Conservation (phyloP, 1,284 basidiomycete species). For the Prillingera fragicola region DNA sequence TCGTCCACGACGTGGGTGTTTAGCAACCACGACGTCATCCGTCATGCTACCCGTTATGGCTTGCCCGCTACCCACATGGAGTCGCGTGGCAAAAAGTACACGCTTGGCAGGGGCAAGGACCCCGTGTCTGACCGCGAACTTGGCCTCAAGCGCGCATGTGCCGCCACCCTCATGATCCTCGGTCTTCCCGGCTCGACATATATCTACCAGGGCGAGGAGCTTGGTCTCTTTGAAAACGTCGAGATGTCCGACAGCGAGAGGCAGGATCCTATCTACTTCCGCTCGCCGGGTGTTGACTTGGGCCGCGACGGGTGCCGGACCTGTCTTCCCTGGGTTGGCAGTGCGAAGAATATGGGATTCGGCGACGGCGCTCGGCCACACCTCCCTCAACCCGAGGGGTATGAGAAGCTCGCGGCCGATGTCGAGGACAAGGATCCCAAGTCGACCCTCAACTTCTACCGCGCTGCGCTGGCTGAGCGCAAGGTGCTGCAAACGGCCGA, state of each 20-base stretch:
- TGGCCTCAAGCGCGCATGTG: slow-evolving; percentile 29
- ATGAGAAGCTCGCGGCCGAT: slow-evolving; percentile 28
- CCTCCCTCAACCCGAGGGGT: slow-evolving; percentile 31
- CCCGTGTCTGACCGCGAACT: slow-evolving; percentile 19
- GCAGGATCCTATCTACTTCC: slow-evolving; percentile 42
- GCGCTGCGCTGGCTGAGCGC: slow-evolving; percentile 25
- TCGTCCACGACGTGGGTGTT: slow-evolving; percentile 40
- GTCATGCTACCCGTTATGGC: slow-evolving; percentile 39
- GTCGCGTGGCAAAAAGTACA: slow-evolving; percentile 20
- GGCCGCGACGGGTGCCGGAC: slow-evolving; percentile 43
- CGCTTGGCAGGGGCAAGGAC: slow-evolving; percentile 17
- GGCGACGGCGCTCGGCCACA: slow-evolving; percentile 17
- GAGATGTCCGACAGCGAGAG: slow-evolving; percentile 29
- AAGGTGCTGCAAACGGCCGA: slow-evolving; percentile 29
- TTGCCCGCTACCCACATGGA: slow-evolving; percentile 18
- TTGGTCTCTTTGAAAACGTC: slow-evolving; percentile 37
- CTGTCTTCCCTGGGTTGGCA: slow-evolving; percentile 29
- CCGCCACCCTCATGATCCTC: slow-evolving; percentile 37
- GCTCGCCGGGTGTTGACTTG: slow-evolving; percentile 27
- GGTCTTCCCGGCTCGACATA: slow-evolving; percentile 40
- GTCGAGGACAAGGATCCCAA: slow-evolving; percentile 24
- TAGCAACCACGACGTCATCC: slow-evolving; percentile 39
- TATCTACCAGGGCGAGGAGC: slow-evolving; percentile 44
- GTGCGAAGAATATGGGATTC: background rate
- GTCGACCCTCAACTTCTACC: slow-evolving; percentile 36